phyloP scores from a whole-genome alignment of 768 basidiomycete genomes.

The Boletus sp. region DNA sequence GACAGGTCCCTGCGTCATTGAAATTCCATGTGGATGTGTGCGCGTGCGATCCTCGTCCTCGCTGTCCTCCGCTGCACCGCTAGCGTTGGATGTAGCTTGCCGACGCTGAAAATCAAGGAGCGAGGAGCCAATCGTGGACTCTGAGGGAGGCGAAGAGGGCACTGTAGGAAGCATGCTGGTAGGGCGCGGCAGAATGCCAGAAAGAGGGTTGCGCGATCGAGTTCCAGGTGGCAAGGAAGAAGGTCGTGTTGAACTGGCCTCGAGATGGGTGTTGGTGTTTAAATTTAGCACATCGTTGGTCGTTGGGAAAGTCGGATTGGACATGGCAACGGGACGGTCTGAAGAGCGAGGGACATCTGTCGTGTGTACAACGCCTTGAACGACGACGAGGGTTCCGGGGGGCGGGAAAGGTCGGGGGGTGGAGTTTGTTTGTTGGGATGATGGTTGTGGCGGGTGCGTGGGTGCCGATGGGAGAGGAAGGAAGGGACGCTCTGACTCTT shows the following conservation, averaged over 20 bases:
- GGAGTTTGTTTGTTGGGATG: slow-evolving; percentile 20
- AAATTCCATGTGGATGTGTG: slow-evolving; percentile 23
- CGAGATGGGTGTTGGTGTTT: slow-evolving; percentile 4
- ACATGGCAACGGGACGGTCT: slow-evolving; percentile 19
- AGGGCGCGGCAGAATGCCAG: slow-evolving; percentile 40
- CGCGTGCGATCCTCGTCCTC: slow-evolving; percentile 17
- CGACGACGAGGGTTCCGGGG: slow-evolving; percentile 76
- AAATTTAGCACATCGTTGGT: slow-evolving; percentile 6
- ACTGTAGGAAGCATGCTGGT: slow-evolving; percentile 31
- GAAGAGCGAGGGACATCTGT: slow-evolving; percentile 54
- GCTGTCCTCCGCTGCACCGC: slow-evolving; percentile 6
- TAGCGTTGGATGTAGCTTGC: background rate
- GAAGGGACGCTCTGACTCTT: slow-evolving; percentile 12
- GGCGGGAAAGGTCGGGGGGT: slow-evolving; percentile 58
- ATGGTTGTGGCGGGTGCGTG: slow-evolving; percentile 21
- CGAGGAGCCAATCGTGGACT: slow-evolving; percentile 3
- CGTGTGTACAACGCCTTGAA: slow-evolving; percentile 81
- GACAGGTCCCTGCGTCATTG: slow-evolving; percentile 25
- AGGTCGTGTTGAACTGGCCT: slow-evolving; percentile 11
- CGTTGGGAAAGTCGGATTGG: slow-evolving; percentile 7
- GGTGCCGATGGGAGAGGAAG: slow-evolving; percentile 12
- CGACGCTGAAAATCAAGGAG: slow-evolving; percentile 3
- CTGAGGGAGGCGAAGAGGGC: slow-evolving; percentile 9
- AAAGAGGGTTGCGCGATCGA: slow-evolving; percentile 34
- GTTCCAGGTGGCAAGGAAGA: slow-evolving; percentile 29